Evolutionary conservation across 2,329 filamentous ascomycete species (phyloP).

Genomic region (Botrytis porri): DNA sequence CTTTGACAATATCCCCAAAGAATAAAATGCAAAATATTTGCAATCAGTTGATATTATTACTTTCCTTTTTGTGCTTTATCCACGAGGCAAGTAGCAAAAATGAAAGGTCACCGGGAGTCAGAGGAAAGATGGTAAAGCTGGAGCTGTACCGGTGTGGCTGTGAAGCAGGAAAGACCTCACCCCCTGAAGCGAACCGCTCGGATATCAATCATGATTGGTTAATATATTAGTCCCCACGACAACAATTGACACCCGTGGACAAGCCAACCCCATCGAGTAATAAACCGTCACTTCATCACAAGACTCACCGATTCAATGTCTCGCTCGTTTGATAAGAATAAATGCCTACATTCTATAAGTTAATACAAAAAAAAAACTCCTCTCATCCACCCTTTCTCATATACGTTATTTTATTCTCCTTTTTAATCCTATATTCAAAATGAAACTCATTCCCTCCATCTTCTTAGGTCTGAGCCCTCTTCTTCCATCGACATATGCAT

Average conservation of each 20-base stretch:
- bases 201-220: neutral
- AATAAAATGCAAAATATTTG: neutral
- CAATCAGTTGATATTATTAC: neutral
- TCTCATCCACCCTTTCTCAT: neutral
- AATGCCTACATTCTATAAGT: too few relatives aligned
- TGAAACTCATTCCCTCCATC: neutral
- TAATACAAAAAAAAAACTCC: too few relatives aligned
- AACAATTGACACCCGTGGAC: neutral
- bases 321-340: neutral
- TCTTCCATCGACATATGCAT: slow-evolving; percentile 24
- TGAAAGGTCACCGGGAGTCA: neutral
- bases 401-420: neutral
- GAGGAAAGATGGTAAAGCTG: neutral
- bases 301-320: neutral
- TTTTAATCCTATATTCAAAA: neutral
- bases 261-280: neutral
- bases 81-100: neutral
- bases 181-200: neutral
- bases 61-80: neutral
- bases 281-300: neutral
- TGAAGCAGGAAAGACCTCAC: neutral
- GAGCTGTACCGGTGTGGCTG: neutral
- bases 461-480: slow-evolving; percentile 8
- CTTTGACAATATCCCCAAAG: neutral
- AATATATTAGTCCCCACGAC: neutral